Base-by-base conservation (phyloP, 306 rosid genomes). In the Castanea crenata region DNA sequence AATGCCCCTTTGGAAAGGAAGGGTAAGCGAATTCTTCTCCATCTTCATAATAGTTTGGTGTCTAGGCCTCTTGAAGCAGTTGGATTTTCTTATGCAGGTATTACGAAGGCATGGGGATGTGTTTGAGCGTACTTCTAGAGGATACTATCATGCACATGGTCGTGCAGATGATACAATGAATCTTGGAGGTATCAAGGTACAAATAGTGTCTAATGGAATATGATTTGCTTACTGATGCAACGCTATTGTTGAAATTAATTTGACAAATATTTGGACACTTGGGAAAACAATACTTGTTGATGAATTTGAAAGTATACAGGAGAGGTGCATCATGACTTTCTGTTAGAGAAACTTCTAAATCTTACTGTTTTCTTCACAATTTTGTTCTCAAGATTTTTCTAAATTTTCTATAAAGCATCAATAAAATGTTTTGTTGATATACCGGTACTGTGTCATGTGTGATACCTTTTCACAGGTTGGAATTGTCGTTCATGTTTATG, bases 81-180 rank as follows among this genome's bases (percentile, higher is more conserved):
- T 63, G 78, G 51, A 69, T 76, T 86, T 74, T 69, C 81, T 49
- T 8, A 62, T 75, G 75, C 82, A 94, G 98, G 89, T 90, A 79
- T 78, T 94, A 76, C 81, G 97, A 82, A 92, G 99, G 86, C 99
- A 94, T 79, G 97, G 97, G 41, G 99, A 94, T 89, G 78, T 94
- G 75, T 90, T 94, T 85, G 99, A 92, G 90, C 91, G 84, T 75
- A 87, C 91, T 23, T 78, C 89, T 79, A 83, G 83, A 82, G 97
- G 97, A 68, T 94, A 90, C 89, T 92, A 92, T 78, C 99, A 83
- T 56, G 99, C 99, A 3, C 99, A 92, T 75, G 99, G 99, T 62
- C 97, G 99, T 77, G 95, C 95, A 7, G 99, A 94, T 83, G 99
- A 94, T 84, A 92, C 97, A 49, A 94, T 94, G 99, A 94, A 94